phyloP scores from a whole-genome alignment of 495 filamentous ascomycete genomes.

The Penicillium cosmopolitanum region DNA sequence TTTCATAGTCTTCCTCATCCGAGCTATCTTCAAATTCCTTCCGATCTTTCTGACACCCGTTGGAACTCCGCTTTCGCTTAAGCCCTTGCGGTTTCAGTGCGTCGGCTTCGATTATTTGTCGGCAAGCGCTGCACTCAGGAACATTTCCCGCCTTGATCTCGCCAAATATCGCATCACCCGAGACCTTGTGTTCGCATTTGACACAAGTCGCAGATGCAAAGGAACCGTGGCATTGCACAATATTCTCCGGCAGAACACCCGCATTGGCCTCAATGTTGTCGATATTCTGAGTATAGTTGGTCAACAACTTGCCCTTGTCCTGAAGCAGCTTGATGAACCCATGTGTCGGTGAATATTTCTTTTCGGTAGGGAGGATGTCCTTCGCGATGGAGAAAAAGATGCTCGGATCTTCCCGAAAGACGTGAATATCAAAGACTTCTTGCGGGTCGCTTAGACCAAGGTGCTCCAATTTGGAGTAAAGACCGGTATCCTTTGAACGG shows the following conservation, averaged over 20 bases:
- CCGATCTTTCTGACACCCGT: constrained; percentile 56
- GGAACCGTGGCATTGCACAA: constrained; percentile 95
- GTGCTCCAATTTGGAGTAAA: constrained; percentile 75
- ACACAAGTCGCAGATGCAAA: constrained; percentile 92
- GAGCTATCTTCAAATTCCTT: constrained; percentile 64
- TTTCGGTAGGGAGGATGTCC: constrained; percentile 79
- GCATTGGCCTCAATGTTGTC: constrained; percentile 93
- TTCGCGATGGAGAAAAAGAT: constrained; percentile 93
- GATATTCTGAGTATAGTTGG: constrained; percentile 98
- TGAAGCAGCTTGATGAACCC: constrained; percentile 95
- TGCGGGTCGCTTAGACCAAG: constrained; percentile 82
- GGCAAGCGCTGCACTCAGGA: constrained; percentile 56
- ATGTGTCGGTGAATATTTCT: constrained; percentile 85
- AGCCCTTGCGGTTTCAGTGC: constrained; percentile 47
- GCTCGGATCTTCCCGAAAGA: constrained; percentile 83
- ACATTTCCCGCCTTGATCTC: constrained; percentile 75
- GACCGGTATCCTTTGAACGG: constrained; percentile 66
- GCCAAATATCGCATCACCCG: constrained; percentile 73
- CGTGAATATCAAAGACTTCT: constrained; percentile 88
- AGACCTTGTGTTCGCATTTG: constrained; percentile 76
- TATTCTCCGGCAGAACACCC: constrained; percentile 78
- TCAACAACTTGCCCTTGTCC: constrained; percentile 85
- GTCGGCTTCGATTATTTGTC: constrained; percentile 44
- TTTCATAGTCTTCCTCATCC: constrained; percentile 73
- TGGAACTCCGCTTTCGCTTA: constrained; percentile 78